Conservation (phyloP, 352 stramenopile genomes). For the Phytophthora sp. region DNA sequence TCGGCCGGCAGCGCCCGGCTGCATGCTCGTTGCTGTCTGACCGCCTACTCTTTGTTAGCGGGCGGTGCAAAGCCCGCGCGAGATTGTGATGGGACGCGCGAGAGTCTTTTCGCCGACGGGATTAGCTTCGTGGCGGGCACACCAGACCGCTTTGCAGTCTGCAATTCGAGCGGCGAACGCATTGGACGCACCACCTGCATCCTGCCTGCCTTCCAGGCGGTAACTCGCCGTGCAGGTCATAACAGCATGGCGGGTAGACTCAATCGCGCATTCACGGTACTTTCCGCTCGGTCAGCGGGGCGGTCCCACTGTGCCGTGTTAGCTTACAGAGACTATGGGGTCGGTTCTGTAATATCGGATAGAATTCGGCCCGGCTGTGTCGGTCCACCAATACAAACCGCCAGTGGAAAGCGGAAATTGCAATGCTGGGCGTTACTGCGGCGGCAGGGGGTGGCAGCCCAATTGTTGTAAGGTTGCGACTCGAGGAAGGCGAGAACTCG, state of each 20-base stretch:
- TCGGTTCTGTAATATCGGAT: constrained; percentile 1
- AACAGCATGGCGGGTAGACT: no score
- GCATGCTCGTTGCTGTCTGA: background rate
- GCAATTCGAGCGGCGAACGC: no score
- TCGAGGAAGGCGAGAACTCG: constrained; percentile 32
- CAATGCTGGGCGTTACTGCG: constrained; percentile 20
- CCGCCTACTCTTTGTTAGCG: constrained; percentile 23
- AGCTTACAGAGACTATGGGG: constrained; percentile 11
- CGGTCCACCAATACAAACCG: background rate
- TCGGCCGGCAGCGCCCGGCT: no score
- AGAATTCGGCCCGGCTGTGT: background rate
- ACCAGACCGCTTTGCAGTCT: no score
- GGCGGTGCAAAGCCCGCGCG: constrained; percentile 6
- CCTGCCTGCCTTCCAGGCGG: no score
- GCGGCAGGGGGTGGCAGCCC: constrained; percentile 18
- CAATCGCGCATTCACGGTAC: no score
- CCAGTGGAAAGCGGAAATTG: constrained; percentile 1
- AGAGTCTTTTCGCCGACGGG: constrained; percentile 4
- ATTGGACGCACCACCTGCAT: no score
- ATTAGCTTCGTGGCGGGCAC: no score
- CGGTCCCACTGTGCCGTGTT: constrained; percentile 18
- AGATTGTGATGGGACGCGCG: background rate
- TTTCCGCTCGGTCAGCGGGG: background rate
- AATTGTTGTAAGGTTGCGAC: constrained; percentile 39
- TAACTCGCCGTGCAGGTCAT: no score